These are phyloP conservation scores for Magnolia changhungtana DNA, from an alignment of 164 flowering plant species.

Conservation along the genomic window DNA sequence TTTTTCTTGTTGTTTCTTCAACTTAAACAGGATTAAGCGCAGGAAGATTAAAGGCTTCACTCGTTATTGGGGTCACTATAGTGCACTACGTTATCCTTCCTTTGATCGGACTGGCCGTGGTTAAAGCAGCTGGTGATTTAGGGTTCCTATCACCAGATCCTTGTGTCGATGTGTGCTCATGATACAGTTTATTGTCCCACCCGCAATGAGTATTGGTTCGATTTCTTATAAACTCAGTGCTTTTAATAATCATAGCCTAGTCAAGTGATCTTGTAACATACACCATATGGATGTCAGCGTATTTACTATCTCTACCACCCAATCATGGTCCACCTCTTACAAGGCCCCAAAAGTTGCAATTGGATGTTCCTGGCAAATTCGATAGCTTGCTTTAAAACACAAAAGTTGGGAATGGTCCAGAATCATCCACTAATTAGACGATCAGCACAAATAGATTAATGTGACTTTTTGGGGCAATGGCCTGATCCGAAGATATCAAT, in stretches of 20 bases:
- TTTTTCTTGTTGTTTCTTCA: background rate
- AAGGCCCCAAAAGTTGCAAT: too few relatives aligned
- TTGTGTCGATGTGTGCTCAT: constrained; percentile 64
- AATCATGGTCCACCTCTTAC: background rate
- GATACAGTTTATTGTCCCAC: constrained; percentile 77
- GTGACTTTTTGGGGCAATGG: background rate
- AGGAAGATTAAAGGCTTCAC: constrained; percentile 29
- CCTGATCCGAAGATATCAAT: background rate
- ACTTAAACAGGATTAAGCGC: constrained; percentile 44
- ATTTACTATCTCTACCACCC: background rate
- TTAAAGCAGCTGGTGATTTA: constrained; percentile 42
- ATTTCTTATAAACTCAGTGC: background rate
- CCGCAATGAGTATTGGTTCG: constrained; percentile 86
- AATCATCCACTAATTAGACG: background rate
- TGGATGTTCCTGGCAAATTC: too few relatives aligned
- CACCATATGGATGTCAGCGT: background rate
- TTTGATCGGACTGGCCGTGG: constrained; percentile 50
- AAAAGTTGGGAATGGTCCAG: background rate
- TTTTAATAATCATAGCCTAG: too few relatives aligned
- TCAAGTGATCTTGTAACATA: too few relatives aligned
- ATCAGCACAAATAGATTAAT: background rate
- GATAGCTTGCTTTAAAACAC: too few relatives aligned
- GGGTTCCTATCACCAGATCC: constrained; percentile 70
- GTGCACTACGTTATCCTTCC: constrained; percentile 62
- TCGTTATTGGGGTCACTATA: constrained; percentile 44